These are phyloP conservation scores for Wickerhamomyces silvicola DNA, from an alignment of 805 yeast genomes.

Conservation along the genomic window DNA sequence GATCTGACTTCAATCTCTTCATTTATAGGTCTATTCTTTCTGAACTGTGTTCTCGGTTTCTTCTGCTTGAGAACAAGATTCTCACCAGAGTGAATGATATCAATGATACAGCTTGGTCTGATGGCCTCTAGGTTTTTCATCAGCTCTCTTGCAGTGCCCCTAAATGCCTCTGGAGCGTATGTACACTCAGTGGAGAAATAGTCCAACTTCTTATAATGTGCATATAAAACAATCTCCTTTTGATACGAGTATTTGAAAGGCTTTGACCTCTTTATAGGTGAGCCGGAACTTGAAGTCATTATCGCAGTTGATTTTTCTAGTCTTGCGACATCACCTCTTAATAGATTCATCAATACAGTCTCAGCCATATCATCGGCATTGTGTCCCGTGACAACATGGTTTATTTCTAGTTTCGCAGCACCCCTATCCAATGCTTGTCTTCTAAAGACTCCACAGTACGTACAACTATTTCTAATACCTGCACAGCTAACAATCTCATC, in stretches of 20 bases:
- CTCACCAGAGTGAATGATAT: conserved; percentile 92
- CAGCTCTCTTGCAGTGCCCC: conserved; percentile 94
- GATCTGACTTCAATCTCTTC: conserved; percentile 45
- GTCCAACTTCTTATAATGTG: conserved; percentile 91
- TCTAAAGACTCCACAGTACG: conserved; percentile 96
- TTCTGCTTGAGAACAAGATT: conserved; percentile 60
- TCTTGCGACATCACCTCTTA: conserved; percentile 95
- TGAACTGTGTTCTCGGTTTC: conserved; percentile 33
- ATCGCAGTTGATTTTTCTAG: conserved; percentile 83
- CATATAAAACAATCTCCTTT: conserved; percentile 94
- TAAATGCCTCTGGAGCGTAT: conserved; percentile 96
- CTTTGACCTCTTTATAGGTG: conserved; percentile 89
- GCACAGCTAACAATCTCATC: conserved; percentile 94
- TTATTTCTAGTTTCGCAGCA: conserved; percentile 75
- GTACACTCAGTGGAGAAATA: conserved; percentile 97
- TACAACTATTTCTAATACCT: conserved; percentile 89
- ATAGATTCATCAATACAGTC: conserved; percentile 88
- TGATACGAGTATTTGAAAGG: conserved; percentile 96
- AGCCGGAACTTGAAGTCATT: conserved; percentile 73
- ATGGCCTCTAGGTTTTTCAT: conserved; percentile 86
- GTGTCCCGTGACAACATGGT: conserved; percentile 95
- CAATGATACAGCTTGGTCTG: conserved; percentile 89
- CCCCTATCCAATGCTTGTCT: conserved; percentile 97
- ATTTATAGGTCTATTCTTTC: conserved; percentile 8
- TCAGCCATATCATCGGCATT: conserved; percentile 99